Conservation (phyloP, 805 yeast species). For the Saccharomyces kudriavzevii region DNA sequence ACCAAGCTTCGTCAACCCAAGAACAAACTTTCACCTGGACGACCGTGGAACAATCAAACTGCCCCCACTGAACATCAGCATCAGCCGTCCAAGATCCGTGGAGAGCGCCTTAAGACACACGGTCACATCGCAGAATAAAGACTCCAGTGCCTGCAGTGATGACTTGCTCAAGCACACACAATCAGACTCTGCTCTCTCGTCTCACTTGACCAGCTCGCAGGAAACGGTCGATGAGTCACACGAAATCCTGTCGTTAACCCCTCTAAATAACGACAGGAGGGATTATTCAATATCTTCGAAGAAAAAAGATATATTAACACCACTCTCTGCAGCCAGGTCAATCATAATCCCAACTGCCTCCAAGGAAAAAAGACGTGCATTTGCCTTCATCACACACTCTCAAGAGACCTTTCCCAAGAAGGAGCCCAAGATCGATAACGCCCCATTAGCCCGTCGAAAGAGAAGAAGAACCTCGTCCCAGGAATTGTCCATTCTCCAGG, state of each 20-base stretch:
- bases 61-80: conserved; percentile 20
- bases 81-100: conserved; percentile 17
- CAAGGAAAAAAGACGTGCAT: conserved; percentile 34
- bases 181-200: neutral
- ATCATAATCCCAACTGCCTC: conserved; percentile 25
- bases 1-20: conserved; percentile 14
- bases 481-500: conserved; percentile 73
- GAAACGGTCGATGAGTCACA: neutral
- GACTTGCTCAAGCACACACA: neutral
- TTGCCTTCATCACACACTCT: conserved; percentile 90
- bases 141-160: neutral
- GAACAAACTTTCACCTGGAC: conserved; percentile 19
- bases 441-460: conserved; percentile 87
- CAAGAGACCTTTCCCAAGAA: conserved; percentile 78
- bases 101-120: conserved; percentile 25
- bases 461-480: conserved; percentile 90
- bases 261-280: conserved; percentile 3
- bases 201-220: neutral
- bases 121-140: neutral
- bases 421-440: conserved; percentile 81
- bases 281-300: conserved; percentile 6
- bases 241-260: neutral
- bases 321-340: conserved; percentile 29
- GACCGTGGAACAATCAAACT: conserved; percentile 23
- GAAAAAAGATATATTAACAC: conserved; percentile 22